These are phyloP conservation scores for Rhytidhysteron rufulum DNA, from an alignment of 2,329 filamentous ascomycete species.

Conservation along the genomic window DNA sequence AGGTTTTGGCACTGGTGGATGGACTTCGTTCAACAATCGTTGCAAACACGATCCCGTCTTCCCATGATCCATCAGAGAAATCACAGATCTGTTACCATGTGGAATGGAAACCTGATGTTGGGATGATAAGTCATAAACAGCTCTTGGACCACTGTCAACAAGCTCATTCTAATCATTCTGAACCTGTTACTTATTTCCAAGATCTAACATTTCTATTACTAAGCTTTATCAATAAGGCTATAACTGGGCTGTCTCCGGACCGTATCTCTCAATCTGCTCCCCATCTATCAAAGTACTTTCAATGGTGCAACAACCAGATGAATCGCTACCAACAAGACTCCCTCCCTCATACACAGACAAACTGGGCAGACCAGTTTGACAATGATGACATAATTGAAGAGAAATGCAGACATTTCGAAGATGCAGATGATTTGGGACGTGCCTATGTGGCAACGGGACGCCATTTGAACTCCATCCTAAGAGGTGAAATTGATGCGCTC, in stretches of 20 bases:
- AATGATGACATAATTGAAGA: not conserved
- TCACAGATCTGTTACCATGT: slow-evolving; percentile 3
- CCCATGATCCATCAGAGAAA: not conserved
- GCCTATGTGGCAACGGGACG: slow-evolving; percentile 1
- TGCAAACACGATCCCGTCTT: not conserved
- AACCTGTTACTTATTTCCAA: not conserved
- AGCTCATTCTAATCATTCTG: not conserved
- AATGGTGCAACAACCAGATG: not conserved
- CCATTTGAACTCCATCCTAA: slow-evolving; percentile 1
- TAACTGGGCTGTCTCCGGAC: not conserved
- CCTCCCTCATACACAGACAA: not conserved
- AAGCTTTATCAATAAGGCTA: not conserved
- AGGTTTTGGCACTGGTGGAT: not conserved
- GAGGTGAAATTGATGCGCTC: slow-evolving; percentile 2
- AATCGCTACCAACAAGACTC: not conserved
- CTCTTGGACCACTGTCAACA: not conserved
- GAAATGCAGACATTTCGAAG: not conserved
- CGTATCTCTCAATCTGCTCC: not conserved
- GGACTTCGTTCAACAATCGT: slow-evolving; percentile 2
- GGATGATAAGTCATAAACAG: not conserved
- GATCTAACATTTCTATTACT: slow-evolving; percentile 1
- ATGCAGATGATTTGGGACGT: not conserved
- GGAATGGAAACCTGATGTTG: slow-evolving; percentile 2
- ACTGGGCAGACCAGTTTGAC: not conserved
- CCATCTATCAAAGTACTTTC: slow-evolving; percentile 1